These are phyloP conservation scores for Blastobotrys chiropterorum DNA, from an alignment of 805 yeast species.

Conservation along the genomic window DNA sequence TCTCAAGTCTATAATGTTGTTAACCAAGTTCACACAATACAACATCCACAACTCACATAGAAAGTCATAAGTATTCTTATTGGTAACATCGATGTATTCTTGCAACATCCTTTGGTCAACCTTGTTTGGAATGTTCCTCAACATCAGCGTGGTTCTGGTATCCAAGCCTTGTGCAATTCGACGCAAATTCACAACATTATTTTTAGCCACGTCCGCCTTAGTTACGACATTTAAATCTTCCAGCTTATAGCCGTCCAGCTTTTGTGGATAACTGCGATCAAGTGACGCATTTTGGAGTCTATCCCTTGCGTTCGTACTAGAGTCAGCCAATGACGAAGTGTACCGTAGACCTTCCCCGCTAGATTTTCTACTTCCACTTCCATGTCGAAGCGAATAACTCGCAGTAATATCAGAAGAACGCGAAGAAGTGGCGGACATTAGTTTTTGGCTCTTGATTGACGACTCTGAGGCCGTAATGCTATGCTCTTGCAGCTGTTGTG, in stretches of 20 bases:
- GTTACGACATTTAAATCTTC: slow-evolving; percentile 16
- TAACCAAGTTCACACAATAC: neutral
- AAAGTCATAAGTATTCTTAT: slow-evolving; percentile 34
- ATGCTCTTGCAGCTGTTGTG: no score
- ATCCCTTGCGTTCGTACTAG: neutral
- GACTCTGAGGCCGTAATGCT: neutral
- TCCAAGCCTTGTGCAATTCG: slow-evolving; percentile 39
- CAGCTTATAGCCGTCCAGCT: neutral
- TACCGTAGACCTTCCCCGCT: neutral
- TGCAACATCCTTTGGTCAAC: slow-evolving; percentile 41
- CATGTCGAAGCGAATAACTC: neutral
- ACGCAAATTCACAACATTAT: slow-evolving; percentile 36
- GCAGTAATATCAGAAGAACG: neutral
- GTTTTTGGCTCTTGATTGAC: neutral
- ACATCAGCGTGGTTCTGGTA: slow-evolving; percentile 44
- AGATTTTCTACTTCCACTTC: neutral
- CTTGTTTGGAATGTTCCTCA: slow-evolving; percentile 50
- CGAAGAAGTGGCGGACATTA: neutral
- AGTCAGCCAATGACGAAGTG: neutral
- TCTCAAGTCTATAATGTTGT: slow-evolving; percentile 34
- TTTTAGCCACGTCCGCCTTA: slow-evolving; percentile 27
- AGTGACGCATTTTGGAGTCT: slow-evolving; percentile 8
- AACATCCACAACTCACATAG: slow-evolving; percentile 31
- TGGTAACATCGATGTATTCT: slow-evolving; percentile 41
- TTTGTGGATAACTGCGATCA: slow-evolving; percentile 1